A percentile compares a stretch with the other conserved stretches of the same genome.
Evolutionary conservation across 192 early-diverging fungal species (phyloP).

Genomic region (Diversispora epigaea): DNA sequence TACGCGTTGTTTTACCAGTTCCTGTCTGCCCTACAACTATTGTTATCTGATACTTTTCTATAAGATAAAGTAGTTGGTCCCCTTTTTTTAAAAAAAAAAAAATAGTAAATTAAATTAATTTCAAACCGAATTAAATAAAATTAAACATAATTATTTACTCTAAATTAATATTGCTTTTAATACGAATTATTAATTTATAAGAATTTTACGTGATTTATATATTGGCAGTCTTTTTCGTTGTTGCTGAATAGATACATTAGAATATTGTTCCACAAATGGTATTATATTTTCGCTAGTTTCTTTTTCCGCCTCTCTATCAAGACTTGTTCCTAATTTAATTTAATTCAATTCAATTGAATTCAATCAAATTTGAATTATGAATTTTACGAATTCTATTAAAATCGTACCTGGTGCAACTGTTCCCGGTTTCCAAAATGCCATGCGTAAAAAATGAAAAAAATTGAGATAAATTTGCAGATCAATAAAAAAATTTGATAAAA

Average conservation of each 20-base stretch:
- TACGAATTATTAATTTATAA: neutral
- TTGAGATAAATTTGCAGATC: too few species aligned
- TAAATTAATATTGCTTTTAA: neutral
- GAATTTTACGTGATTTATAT: slow-evolving; percentile 71
- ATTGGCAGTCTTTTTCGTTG: slow-evolving; percentile 85
- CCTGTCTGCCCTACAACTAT: slow-evolving; percentile 79
- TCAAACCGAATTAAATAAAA: neutral
- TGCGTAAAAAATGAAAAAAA: slow-evolving; percentile 16
- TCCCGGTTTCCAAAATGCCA: slow-evolving; percentile 65
- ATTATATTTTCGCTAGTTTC: slow-evolving; percentile 53
- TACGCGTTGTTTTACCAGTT: slow-evolving; percentile 82
- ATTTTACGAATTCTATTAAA: neutral
- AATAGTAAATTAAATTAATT: neutral
- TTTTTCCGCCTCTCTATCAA: slow-evolving; percentile 63
- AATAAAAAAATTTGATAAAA: too few species aligned
- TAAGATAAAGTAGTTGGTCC: slow-evolving; percentile 61
- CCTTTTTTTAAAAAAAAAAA: slow-evolving; percentile 28
- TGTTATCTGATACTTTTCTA: slow-evolving; percentile 67
- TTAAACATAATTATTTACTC: neutral
- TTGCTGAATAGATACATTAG: slow-evolving; percentile 66
- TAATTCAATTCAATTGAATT: neutral
- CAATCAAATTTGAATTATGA: neutral
- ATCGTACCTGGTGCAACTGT: slow-evolving; percentile 53
- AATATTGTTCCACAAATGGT: slow-evolving; percentile 44
- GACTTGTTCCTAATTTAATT: slow-evolving; percentile 49